Percentiles rank a stretch among this genome's conserved stretches.
Evolutionary conservation across 306 rosid species (phyloP).

Genomic region (Vachellia collinsii): DNA sequence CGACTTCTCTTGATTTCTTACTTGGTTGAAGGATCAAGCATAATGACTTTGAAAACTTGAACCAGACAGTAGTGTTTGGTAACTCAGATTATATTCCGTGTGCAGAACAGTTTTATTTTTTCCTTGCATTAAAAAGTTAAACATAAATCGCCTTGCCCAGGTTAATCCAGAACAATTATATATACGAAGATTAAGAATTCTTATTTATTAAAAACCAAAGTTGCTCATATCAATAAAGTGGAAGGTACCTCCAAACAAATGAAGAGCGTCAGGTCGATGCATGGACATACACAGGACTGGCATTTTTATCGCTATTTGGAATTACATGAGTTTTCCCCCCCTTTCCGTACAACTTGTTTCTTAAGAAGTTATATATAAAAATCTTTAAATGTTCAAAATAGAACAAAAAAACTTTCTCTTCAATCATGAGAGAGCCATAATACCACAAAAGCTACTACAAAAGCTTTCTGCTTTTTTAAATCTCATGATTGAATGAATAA

Average conservation of each 20-base stretch:
- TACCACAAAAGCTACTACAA: background rate
- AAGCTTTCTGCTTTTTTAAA: background rate
- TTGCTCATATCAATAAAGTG: background rate
- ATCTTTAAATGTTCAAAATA: background rate
- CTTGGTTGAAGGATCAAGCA: slow-evolving; percentile 7
- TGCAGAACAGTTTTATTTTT: background rate
- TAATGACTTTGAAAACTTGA: slow-evolving; percentile 20
- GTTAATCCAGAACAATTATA: background rate
- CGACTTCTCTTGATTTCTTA: slow-evolving; percentile 15
- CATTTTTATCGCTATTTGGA: background rate
- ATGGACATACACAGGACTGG: slow-evolving; percentile 5
- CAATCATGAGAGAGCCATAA: background rate
- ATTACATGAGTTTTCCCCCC: background rate
- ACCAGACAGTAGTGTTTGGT: background rate
- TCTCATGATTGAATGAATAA: background rate
- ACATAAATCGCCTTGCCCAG: background rate
- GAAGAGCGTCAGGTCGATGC: background rate
- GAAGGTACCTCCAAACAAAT: background rate
- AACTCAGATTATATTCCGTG: background rate
- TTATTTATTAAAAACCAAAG: background rate
- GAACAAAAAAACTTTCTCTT: background rate
- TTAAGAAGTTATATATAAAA: background rate
- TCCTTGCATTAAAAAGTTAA: background rate
- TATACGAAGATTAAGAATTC: background rate
- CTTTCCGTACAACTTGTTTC: background rate